Evolutionary conservation across 73 alveolate species (phyloP).

Genomic region (Halteria grandinella): DNA sequence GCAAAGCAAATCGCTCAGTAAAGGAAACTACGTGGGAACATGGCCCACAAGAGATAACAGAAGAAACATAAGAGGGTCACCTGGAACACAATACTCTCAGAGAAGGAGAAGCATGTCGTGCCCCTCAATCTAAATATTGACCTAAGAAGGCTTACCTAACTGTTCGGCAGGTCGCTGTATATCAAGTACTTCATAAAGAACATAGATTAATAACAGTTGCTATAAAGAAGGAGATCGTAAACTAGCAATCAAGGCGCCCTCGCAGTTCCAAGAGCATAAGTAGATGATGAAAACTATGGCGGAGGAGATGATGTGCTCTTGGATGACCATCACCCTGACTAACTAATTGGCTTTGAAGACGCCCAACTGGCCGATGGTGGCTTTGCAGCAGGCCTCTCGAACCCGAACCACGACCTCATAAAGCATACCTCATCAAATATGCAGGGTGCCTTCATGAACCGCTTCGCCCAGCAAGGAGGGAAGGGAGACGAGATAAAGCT

Average conservation of each 20-base stretch:
- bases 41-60: not conserved
- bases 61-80: conserved; percentile 7
- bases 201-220: conserved; percentile 4
- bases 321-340: no score
- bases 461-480: not conserved
- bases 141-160: conserved; percentile 43
- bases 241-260: no score
- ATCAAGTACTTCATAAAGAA: conserved; percentile 39
- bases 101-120: conserved; percentile 19
- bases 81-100: not conserved
- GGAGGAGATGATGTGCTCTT: no score
- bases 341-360: conserved; percentile 37
- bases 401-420: no score
- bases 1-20: conserved; percentile 2
- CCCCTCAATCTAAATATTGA: conserved; percentile 41
- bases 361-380: conserved; percentile 47
- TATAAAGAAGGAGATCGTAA: no score
- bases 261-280: no score
- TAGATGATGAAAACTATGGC: no score
- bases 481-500: conserved; percentile 32
- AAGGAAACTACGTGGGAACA: not conserved
- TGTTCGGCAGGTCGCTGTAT: conserved; percentile 44
- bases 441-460: no score
- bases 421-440: no score
- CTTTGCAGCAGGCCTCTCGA: conserved; percentile 24